Evolutionary conservation across 2,329 filamentous ascomycete genomes (phyloP).

Genomic region (Aspergillus flavus): DNA sequence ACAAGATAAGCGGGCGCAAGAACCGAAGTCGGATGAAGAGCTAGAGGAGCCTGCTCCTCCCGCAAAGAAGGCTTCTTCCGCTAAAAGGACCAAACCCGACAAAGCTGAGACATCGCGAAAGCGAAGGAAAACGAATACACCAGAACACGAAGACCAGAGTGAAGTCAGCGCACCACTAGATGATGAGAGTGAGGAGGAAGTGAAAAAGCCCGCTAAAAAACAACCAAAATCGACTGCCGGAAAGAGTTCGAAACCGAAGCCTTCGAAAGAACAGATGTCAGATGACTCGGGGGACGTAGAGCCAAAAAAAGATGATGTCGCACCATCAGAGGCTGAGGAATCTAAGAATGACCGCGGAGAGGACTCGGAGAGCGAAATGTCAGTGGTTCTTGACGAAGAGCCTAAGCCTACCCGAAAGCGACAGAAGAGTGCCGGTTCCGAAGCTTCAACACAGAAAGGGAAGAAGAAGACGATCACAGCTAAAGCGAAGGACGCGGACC

Average conservation of each 20-base stretch:
- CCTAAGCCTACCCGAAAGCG: conserved; percentile 61
- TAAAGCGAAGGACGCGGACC: conserved; percentile 49
- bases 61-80: conserved; percentile 24
- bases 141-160: conserved; percentile 29
- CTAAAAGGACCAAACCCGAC: conserved; percentile 33
- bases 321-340: conserved; percentile 18
- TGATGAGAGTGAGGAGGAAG: conserved; percentile 28
- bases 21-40: conserved; percentile 14
- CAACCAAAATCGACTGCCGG: conserved; percentile 11
- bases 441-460: conserved; percentile 27
- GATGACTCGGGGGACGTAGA: conserved; percentile 19
- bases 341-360: conserved; percentile 43
- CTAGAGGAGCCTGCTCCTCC: conserved; percentile 17
- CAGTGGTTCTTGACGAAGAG: conserved; percentile 75
- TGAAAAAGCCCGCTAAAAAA: conserved; percentile 15
- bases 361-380: conserved; percentile 66
- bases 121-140: conserved; percentile 35
- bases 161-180: conserved; percentile 12
- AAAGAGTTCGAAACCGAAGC: conserved; percentile 13
- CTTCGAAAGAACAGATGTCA: conserved; percentile 11
- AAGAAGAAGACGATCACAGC: conserved; percentile 34
- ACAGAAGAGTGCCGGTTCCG: conserved; percentile 34
- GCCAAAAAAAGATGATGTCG: conserved; percentile 15
- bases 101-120: conserved; percentile 32
- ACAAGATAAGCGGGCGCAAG: conserved; percentile 31